phyloP scores from a whole-genome alignment of 2,329 filamentous ascomycete species.

The Sporothrix curviconia region DNA sequence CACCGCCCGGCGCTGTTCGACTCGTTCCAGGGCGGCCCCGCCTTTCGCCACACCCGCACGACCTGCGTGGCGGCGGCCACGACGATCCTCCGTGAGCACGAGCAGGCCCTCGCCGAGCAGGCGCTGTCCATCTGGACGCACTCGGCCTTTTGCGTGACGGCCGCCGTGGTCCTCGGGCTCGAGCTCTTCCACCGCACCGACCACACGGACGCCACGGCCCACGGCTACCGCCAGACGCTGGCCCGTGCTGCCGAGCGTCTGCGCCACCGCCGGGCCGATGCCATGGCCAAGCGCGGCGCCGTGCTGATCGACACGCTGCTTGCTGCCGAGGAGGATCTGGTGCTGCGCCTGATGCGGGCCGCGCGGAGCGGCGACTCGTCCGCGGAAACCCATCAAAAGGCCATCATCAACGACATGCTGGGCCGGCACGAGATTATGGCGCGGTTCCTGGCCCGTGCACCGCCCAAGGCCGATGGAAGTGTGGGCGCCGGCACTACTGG shows the following conservation, averaged over 20 bases:
- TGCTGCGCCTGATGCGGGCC: constrained; percentile 19
- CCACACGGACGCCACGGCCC: constrained; percentile 17
- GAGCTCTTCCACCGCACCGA: constrained; percentile 20
- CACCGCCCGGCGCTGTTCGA: constrained; percentile 30
- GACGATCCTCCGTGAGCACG: constrained; percentile 27
- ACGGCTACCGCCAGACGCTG: constrained; percentile 17
- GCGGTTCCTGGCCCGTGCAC: constrained; percentile 13
- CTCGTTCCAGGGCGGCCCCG: constrained; percentile 24
- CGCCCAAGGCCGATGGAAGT: constrained; percentile 2
- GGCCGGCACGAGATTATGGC: constrained; percentile 18
- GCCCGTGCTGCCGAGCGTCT: constrained; percentile 14
- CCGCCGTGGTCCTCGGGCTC: constrained; percentile 20
- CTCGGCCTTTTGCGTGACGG: constrained; percentile 23
- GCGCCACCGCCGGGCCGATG: constrained; percentile 16
- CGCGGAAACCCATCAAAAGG: constrained; percentile 9
- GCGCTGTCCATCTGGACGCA: constrained; percentile 23
- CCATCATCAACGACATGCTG: constrained; percentile 19
- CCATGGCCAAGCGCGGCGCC: constrained; percentile 17
- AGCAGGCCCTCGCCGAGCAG: too few species aligned
- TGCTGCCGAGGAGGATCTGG: constrained; percentile 20
- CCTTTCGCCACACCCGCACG: constrained; percentile 25
- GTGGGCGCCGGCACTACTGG: too few species aligned
- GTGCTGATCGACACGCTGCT: constrained; percentile 19
- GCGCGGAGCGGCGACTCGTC: not conserved
- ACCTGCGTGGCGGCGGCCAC: constrained; percentile 30